These are phyloP conservation scores for Castanea mollissima DNA, from an alignment of 306 rosid species.

Conservation along the genomic window DNA sequence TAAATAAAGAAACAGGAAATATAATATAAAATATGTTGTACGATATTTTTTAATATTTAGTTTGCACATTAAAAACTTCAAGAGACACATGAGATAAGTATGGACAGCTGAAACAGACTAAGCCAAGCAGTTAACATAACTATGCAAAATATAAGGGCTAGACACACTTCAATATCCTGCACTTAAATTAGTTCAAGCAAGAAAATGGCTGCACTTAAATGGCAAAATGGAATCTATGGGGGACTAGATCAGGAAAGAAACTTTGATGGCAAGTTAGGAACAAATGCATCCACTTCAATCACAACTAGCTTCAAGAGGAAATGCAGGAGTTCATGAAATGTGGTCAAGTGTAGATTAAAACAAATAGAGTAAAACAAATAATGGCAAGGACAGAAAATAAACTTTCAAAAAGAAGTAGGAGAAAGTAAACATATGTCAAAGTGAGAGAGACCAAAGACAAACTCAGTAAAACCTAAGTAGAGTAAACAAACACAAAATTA, in stretches of 20 bases:
- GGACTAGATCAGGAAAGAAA: not conserved
- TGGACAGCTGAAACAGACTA: not conserved
- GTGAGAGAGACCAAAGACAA: not conserved
- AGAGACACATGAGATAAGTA: not conserved
- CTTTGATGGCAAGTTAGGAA: not conserved
- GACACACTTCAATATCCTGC: not conserved
- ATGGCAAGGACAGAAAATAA: not conserved
- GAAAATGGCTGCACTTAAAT: not conserved
- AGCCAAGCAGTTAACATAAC: not conserved
- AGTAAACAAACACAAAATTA: not conserved
- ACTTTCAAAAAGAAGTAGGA: not conserved
- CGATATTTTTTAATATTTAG: not conserved
- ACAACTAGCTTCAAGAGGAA: not conserved
- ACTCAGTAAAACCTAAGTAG: not conserved
- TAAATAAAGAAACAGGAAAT: not conserved
- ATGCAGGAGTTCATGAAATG: not conserved
- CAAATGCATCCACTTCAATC: no score
- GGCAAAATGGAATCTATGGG: not conserved
- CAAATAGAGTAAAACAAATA: not conserved
- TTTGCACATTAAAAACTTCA: not conserved
- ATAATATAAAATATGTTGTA: not conserved
- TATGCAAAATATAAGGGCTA: not conserved
- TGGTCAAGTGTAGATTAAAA: not conserved
- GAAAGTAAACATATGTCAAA: not conserved
- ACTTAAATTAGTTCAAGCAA: not conserved